Conservation (phyloP, 2,329 filamentous ascomycete genomes). For the Microdochium bolleyi region DNA sequence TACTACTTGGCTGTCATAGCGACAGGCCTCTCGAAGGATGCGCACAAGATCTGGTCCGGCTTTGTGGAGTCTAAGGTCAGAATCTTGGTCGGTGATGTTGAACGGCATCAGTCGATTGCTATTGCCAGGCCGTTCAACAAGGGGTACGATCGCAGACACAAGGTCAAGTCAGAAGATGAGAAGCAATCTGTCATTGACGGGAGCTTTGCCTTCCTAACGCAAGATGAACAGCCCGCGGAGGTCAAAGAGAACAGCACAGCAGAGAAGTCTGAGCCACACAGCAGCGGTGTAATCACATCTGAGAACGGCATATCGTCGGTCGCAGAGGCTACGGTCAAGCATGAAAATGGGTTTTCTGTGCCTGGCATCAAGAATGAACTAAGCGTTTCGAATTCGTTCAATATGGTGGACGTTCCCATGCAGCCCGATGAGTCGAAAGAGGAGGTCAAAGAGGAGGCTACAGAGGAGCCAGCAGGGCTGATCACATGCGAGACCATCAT, state of each 20-base stretch:
- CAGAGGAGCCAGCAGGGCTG: slow-evolving; percentile 4
- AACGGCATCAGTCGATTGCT: slow-evolving; percentile 70
- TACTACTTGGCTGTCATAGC: slow-evolving; percentile 90
- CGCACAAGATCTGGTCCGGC: slow-evolving; percentile 81
- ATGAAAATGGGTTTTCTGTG: slow-evolving; percentile 1
- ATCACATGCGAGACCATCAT: slow-evolving; percentile 32
- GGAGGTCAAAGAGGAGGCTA: slow-evolving; percentile 4
- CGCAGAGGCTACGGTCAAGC: slow-evolving; percentile 10
- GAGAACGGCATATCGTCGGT: neutral
- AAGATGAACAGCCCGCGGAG: slow-evolving; percentile 15
- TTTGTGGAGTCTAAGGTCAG: slow-evolving; percentile 91
- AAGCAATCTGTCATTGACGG: slow-evolving; percentile 47
- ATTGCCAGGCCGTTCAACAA: slow-evolving; percentile 90
- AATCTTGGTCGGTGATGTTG: slow-evolving; percentile 73
- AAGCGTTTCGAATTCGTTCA: no score
- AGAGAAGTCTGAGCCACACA: slow-evolving; percentile 5
- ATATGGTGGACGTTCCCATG: neutral
- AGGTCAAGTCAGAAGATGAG: slow-evolving; percentile 48
- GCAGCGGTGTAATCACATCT: slow-evolving; percentile 4
- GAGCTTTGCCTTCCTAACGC: slow-evolving; percentile 35
- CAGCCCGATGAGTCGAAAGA: neutral
- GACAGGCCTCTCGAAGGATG: slow-evolving; percentile 74
- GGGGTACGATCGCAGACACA: slow-evolving; percentile 77
- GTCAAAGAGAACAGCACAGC: slow-evolving; percentile 19
- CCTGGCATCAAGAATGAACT: no score